Evolutionary conservation across 345 rosid species (phyloP).

Genomic region (Brassica napus): Da-Ae NC_063441.1:438001-438500

Average conservation of each 20-base stretch:
- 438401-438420: constrained; percentile 18
- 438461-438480: constrained; percentile 82
- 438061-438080: neutral
- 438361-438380: neutral
- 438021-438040: neutral
- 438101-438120: constrained; percentile 43
- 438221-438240: constrained; percentile 32
- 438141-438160: constrained; percentile 26
- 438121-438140: constrained; percentile 22
- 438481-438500: constrained; percentile 70
- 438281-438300: constrained; percentile 65
- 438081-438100: constrained; percentile 12
- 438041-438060: no score
- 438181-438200: constrained; percentile 11
- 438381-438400: constrained; percentile 28
- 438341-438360: constrained; percentile 58
- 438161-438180: constrained; percentile 12
- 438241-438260: constrained; percentile 43
- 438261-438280: constrained; percentile 52
- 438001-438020: neutral
- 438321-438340: constrained; percentile 78
- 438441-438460: constrained; percentile 82
- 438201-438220: neutral
- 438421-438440: constrained; percentile 71
- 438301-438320: constrained; percentile 80